Evolutionary conservation across 495 filamentous ascomycete species (phyloP), one percentile per base, ranked within the genome.

Genomic region (Penicillium argentinense): DNA sequence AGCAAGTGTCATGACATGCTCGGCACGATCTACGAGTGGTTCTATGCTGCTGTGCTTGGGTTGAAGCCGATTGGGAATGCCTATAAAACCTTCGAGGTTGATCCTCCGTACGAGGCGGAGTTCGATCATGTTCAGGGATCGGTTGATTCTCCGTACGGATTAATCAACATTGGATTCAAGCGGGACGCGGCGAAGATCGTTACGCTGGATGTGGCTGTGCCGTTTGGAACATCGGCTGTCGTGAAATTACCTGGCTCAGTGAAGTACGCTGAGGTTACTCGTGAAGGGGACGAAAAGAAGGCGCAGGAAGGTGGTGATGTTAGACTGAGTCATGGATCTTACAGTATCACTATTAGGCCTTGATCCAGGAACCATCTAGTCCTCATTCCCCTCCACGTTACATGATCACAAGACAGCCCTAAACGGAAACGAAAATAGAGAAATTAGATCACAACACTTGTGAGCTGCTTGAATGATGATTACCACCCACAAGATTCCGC

Each of bases 21-120:
- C n/a, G 60, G 60, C 3, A 64, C 60, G 3, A 61, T 64, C 34
- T 64, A 64, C 25, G 60, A 64, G 24, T 64, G 60, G 60, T 56
- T 61, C 18, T 64, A 64, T 17, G 34, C 47, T 19, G 54, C 54
- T 4, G 52, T 61, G n/a, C 34, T 64, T n/a, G 60, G 57, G 0
- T 39, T 64, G 43, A 55, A 54, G 45, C 49, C 54, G 1, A 43
- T 54, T 7, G 44, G 40, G 1, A 47, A 60, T 48, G 54, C 54
- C 9, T 64, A 64, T 37, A 34, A 52, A 4, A 47, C 49, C 2
- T 64, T 54, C 27, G 27, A 37, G 39, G 16, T 64, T 32, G 37
- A 55, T 18, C 60, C 60, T 18, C 57, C 57, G 3, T 47, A 56
- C 27, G 45, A 37, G 9, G 39, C 51, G 1, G 60, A 64, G 26